phyloP scores from a whole-genome alignment of 2,329 filamentous ascomycete genomes.

The Fusarium sp. region DNA sequence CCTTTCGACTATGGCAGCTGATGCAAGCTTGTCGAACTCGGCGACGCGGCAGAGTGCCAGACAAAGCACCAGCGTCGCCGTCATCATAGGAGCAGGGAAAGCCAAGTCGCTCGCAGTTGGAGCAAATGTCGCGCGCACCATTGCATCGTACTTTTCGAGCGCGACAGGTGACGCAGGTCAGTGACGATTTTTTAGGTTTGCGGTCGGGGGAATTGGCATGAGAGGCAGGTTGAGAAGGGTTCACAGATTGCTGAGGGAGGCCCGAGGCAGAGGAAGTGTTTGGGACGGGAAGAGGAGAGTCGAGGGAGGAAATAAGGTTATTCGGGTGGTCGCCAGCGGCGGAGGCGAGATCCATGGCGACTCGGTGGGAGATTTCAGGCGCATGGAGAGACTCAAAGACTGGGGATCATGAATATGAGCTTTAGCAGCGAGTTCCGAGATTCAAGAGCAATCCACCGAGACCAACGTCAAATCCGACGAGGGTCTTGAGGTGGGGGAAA shows the following conservation, averaged over 20 bases:
- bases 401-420: conserved; percentile 33
- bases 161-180: conserved; percentile 66
- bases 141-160: conserved; percentile 70
- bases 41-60: conserved; percentile 61
- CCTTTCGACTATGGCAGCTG: conserved; percentile 69
- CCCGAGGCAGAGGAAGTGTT: conserved; percentile 16
- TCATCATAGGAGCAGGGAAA: conserved; percentile 70
- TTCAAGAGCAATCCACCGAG: conserved; percentile 36
- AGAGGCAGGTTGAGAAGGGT: conserved; percentile 38
- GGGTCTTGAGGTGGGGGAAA: conserved; percentile 21
- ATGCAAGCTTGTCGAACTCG: conserved; percentile 68
- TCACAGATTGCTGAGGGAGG: conserved; percentile 24
- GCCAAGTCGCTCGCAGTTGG: conserved; percentile 69
- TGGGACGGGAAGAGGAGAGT: conserved; percentile 40
- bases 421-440: conserved; percentile 18
- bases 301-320: conserved; percentile 42
- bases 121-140: conserved; percentile 64
- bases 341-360: conserved; percentile 47
- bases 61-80: conserved; percentile 55
- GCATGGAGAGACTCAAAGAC: conserved; percentile 42
- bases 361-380: conserved; percentile 36
- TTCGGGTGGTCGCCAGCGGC: conserved; percentile 46
- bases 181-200: conserved; percentile 56
- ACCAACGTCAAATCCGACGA: conserved; percentile 30
- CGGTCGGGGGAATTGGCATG: conserved; percentile 49